These are phyloP conservation scores for Domatiomyces catenatus DNA, from an alignment of 2,329 filamentous ascomycete species.

Conservation along the genomic window DNA sequence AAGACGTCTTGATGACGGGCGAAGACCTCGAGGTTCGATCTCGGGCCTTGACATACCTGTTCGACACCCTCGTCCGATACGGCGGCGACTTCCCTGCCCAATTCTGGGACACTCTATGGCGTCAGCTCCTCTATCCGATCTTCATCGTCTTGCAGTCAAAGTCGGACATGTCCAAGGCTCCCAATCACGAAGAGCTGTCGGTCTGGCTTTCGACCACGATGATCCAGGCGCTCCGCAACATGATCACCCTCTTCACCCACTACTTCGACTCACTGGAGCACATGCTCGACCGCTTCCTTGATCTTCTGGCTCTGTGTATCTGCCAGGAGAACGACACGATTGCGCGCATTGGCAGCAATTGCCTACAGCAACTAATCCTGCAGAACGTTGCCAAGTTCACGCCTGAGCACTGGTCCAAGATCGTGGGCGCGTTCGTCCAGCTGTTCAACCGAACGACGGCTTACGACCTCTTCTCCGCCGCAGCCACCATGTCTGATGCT, in stretches of 20 bases:
- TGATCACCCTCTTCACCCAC: constrained; percentile 97
- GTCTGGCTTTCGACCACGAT: constrained; percentile 99
- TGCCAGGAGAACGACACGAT: constrained; percentile 99
- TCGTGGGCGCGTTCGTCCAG: constrained; percentile 90
- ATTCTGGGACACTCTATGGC: constrained; percentile 98
- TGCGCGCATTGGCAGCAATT: constrained; percentile 94
- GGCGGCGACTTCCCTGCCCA: constrained; percentile 81
- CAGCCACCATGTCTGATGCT: constrained; percentile 33
- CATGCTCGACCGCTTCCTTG: constrained; percentile 95
- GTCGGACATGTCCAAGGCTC: constrained; percentile 87
- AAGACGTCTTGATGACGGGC: constrained; percentile 97
- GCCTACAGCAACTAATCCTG: constrained; percentile 85
- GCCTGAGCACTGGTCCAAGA: constrained; percentile 76
- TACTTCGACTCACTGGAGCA: constrained; percentile 94
- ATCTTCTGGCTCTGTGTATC: constrained; percentile 86
- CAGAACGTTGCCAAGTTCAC: constrained; percentile 92
- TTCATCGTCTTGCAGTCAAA: constrained; percentile 96
- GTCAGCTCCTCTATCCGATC: constrained; percentile 91
- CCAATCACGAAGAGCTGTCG: constrained; percentile 90
- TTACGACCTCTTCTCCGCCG: constrained; percentile 86
- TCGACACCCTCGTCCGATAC: constrained; percentile 79
- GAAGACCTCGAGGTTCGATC: constrained; percentile 93
- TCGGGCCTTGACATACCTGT: constrained; percentile 81
- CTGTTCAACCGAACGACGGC: constrained; percentile 90
- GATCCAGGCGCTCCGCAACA: constrained; percentile 94